Percentiles rank a stretch among this genome's conserved stretches.
phyloP scores from a whole-genome alignment of 2,329 filamentous ascomycete genomes.

The Colletotrichum agaves region DNA sequence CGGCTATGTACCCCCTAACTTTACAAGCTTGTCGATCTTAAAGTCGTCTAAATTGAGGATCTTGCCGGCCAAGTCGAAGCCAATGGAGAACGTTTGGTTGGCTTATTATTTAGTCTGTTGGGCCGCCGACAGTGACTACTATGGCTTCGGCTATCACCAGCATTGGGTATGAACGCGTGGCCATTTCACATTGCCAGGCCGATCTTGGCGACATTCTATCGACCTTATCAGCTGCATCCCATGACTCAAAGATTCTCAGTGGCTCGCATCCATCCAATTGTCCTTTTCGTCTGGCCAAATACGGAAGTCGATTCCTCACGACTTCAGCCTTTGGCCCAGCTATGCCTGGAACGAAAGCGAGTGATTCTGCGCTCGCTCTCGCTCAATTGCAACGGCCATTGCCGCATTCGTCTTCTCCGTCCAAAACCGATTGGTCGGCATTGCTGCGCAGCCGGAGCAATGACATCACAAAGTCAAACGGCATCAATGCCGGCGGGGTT shows the following conservation, averaged over 20 bases:
- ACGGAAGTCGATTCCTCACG: not conserved
- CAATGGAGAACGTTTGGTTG: not conserved
- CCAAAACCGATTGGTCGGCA: not conserved
- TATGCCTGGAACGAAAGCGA: conserved; percentile 5
- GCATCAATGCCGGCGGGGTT: conserved; percentile 5
- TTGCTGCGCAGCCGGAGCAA: conserved; percentile 11
- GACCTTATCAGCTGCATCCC: not conserved
- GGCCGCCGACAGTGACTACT: not conserved
- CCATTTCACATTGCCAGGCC: not conserved
- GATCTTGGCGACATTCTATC: not conserved
- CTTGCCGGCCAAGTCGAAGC: not conserved
- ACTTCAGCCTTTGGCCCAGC: not conserved
- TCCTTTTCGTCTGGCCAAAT: conserved; percentile 6
- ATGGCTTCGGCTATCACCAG: not conserved
- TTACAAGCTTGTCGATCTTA: not conserved
- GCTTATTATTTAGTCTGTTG: not conserved
- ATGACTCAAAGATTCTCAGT: not conserved
- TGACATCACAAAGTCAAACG: conserved; percentile 10
- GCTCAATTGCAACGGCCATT: not conserved
- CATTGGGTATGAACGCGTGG: conserved; percentile 10
- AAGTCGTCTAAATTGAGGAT: not conserved
- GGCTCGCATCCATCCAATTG: conserved; percentile 12
- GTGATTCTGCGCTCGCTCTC: not conserved
- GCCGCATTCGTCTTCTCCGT: not conserved
- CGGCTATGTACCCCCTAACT: not conserved